These are phyloP conservation scores for Nigrograna mackinnonii DNA, from an alignment of 2,329 filamentous ascomycete genomes.

Conservation along the genomic window DNA sequence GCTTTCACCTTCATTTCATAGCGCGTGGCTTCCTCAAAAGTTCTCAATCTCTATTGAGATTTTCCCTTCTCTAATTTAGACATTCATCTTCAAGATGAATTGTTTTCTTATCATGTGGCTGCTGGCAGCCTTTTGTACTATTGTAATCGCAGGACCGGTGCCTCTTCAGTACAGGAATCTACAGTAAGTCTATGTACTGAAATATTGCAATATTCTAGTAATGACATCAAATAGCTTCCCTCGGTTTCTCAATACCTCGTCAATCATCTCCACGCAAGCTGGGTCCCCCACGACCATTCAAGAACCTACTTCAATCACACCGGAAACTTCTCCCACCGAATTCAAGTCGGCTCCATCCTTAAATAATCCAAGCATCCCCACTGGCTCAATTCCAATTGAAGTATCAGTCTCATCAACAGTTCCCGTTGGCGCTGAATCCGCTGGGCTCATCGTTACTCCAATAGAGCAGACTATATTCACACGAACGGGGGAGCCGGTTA, in stretches of 20 bases:
- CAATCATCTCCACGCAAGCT: no score
- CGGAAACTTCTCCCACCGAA: no score
- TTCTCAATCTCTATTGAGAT: conserved; percentile 11
- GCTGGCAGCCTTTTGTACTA: conserved; percentile 40
- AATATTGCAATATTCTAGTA: no score
- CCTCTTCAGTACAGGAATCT: conserved; percentile 28
- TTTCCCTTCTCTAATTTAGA: conserved; percentile 22
- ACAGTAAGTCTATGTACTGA: conserved; percentile 27
- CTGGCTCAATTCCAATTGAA: no score
- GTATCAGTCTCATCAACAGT: no score
- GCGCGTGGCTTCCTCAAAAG: conserved; percentile 21
- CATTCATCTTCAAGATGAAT: conserved; percentile 27
- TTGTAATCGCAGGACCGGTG: conserved; percentile 36
- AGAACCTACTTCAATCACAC: no score
- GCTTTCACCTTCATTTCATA: conserved; percentile 20
- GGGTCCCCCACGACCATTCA: no score
- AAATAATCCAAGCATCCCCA: no score
- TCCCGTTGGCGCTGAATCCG: conserved; percentile 21
- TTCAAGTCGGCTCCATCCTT: no score
- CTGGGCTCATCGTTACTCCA: conserved; percentile 34
- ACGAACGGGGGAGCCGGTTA: conserved; percentile 29
- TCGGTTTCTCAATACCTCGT: no score
- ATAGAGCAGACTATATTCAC: conserved; percentile 32
- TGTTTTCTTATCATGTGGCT: conserved; percentile 29
- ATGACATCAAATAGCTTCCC: no score